Percentiles rank a stretch among this genome's conserved stretches.
phyloP scores from a whole-genome alignment of 495 filamentous ascomycete genomes.

The Cryomyces minteri region DNA sequence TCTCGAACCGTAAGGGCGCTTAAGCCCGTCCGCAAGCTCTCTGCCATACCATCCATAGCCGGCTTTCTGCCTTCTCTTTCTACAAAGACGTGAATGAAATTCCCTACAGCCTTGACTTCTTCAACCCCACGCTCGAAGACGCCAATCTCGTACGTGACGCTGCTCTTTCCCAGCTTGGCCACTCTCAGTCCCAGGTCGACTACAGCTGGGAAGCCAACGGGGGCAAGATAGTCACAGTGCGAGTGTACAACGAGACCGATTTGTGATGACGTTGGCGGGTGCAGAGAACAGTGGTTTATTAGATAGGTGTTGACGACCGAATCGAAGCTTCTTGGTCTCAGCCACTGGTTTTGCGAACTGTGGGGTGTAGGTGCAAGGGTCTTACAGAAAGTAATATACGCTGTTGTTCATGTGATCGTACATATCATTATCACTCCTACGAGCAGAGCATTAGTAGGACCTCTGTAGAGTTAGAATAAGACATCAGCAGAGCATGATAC shows the following conservation, averaged over 20 bases:
- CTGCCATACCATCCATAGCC: conserved; percentile 35
- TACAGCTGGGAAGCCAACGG: conserved; percentile 65
- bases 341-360: not conserved
- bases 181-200: conserved; percentile 71
- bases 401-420: conserved; percentile 77
- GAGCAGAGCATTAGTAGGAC: too few species aligned
- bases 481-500: not conserved
- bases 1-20: too few species aligned
- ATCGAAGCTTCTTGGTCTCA: conserved; percentile 35
- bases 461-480: too few species aligned
- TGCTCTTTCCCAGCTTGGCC: conserved; percentile 66
- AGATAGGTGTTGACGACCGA: conserved; percentile 83
- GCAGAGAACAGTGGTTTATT: conserved; percentile 56
- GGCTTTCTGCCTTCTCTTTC: conserved; percentile 53
- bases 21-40: conserved; percentile 25
- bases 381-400: conserved; percentile 57
- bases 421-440: conserved; percentile 89
- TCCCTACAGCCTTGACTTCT: conserved; percentile 69
- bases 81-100: conserved; percentile 81
- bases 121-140: conserved; percentile 63
- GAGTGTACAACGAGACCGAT: conserved; percentile 72
- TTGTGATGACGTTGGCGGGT: conserved; percentile 47
- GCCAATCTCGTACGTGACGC: conserved; percentile 83
- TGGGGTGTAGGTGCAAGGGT: not conserved
- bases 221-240: conserved; percentile 67